Evolutionary conservation across 768 basidiomycete species (phyloP).

Genomic region (Kwoniella sp.): DNA sequence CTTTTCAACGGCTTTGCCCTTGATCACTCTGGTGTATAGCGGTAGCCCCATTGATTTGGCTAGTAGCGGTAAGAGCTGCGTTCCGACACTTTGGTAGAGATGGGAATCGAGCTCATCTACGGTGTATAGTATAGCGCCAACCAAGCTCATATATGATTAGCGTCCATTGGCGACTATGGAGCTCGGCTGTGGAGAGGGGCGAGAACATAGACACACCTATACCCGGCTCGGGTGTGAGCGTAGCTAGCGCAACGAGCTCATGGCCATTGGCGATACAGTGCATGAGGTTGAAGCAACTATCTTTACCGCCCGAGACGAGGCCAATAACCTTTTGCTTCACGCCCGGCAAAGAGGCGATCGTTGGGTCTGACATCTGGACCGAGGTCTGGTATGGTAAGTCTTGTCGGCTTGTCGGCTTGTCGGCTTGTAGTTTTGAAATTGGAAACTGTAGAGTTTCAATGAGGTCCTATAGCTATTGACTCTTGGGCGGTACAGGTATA

Average conservation of each 20-base stretch:
- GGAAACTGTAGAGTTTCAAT: no score
- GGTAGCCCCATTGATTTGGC: conserved; percentile 84
- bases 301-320: conserved; percentile 94
- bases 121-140: no score
- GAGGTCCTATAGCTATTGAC: no score
- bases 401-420: no score
- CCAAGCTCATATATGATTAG: no score
- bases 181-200: no score
- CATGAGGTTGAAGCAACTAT: conserved; percentile 91
- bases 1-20: conserved; percentile 76
- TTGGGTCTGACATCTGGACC: conserved; percentile 2
- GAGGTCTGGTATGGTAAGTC: neutral
- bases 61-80: conserved; percentile 84
- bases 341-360: conserved; percentile 24
- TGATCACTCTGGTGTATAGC: conserved; percentile 77
- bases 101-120: conserved; percentile 99
- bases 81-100: conserved; percentile 98
- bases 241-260: conserved; percentile 81
- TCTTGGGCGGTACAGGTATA: no score
- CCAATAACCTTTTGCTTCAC: conserved; percentile 72
- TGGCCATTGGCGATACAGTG: conserved; percentile 87
- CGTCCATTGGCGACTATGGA: no score
- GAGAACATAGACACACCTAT: conserved; percentile 65
- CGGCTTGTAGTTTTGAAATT: no score
- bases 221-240: conserved; percentile 77